Evolutionary conservation across 106 monocot genomes (phyloP).

Genomic region (Dactylorhiza incarnata): DNA sequence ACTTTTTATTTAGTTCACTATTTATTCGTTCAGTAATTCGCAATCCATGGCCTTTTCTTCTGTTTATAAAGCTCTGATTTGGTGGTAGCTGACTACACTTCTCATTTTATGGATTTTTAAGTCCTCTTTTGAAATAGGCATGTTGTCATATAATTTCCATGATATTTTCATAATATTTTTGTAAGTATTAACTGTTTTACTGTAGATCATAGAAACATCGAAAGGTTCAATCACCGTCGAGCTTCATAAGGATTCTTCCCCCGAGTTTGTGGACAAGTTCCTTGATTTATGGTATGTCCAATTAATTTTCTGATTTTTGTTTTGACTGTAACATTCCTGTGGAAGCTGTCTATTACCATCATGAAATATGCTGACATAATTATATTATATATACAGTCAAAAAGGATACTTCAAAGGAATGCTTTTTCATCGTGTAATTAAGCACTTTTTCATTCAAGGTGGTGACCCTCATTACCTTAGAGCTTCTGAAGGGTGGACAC

Average conservation of each 20-base stretch:
- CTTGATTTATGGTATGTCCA: constrained; percentile 43
- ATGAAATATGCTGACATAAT: not conserved
- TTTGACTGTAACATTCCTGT: not conserved
- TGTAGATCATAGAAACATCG: constrained; percentile 45
- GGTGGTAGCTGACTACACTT: not conserved
- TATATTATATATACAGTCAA: constrained; percentile 34
- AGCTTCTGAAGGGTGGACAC: constrained; percentile 79
- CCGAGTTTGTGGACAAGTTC: constrained; percentile 55
- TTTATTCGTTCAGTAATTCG: not conserved
- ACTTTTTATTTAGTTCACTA: not conserved
- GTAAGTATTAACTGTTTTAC: not conserved
- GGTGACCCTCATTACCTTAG: constrained; percentile 52
- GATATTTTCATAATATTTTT: not conserved
- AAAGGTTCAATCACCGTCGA: constrained; percentile 60
- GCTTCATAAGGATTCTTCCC: constrained; percentile 51
- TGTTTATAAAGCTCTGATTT: not conserved
- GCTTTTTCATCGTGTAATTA: constrained; percentile 82
- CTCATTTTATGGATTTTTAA: not conserved
- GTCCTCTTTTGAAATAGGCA: not conserved
- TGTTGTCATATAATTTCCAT: not conserved
- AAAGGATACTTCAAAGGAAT: constrained; percentile 85
- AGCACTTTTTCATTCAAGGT: constrained; percentile 94
- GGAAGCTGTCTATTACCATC: not conserved
- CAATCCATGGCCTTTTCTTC: not conserved
- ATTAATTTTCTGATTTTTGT: not conserved